Evolutionary conservation across 768 basidiomycete genomes (phyloP).

Genomic region (Paxillus involutus): DNA sequence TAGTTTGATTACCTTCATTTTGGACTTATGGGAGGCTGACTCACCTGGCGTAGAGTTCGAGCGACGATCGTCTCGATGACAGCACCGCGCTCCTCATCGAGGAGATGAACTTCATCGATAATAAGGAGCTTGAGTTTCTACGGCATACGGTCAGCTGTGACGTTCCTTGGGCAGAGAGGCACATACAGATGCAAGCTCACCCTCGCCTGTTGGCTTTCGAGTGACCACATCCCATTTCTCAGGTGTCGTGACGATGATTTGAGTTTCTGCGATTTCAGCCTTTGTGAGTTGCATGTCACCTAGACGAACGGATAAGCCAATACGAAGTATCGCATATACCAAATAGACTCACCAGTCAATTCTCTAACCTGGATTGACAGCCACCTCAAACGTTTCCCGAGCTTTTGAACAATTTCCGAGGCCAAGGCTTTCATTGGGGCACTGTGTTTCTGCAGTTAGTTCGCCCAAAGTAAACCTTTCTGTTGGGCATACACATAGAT

Average conservation of each 20-base stretch:
- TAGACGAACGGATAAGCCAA: slow-evolving; percentile 10
- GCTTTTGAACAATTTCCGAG: slow-evolving; percentile 90
- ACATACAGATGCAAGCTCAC: slow-evolving; percentile 88
- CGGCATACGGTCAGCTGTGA: neutral
- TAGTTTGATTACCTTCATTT: neutral
- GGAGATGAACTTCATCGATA: slow-evolving; percentile 95
- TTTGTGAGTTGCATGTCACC: slow-evolving; percentile 98
- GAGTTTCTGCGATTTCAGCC: slow-evolving; percentile 90
- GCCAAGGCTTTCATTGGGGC: slow-evolving; percentile 99
- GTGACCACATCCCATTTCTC: slow-evolving; percentile 99
- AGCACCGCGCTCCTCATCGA: slow-evolving; percentile 97
- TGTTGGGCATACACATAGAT: slow-evolving; percentile 79
- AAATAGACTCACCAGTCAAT: slow-evolving; percentile 64
- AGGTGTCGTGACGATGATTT: slow-evolving; percentile 97
- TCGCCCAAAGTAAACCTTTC: neutral
- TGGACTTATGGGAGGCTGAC: slow-evolving; percentile 1
- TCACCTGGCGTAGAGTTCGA: slow-evolving; percentile 84
- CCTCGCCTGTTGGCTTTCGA: slow-evolving; percentile 94
- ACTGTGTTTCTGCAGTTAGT: slow-evolving; percentile 35
- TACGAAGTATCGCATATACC: neutral
- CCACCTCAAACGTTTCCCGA: slow-evolving; percentile 89
- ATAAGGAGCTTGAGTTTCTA: slow-evolving; percentile 93
- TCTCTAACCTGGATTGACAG: slow-evolving; percentile 84
- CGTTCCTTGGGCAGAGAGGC: neutral
- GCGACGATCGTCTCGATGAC: slow-evolving; percentile 99